phyloP scores from a whole-genome alignment of 495 filamentous ascomycete genomes.

The Penicillium coprophilum region DNA sequence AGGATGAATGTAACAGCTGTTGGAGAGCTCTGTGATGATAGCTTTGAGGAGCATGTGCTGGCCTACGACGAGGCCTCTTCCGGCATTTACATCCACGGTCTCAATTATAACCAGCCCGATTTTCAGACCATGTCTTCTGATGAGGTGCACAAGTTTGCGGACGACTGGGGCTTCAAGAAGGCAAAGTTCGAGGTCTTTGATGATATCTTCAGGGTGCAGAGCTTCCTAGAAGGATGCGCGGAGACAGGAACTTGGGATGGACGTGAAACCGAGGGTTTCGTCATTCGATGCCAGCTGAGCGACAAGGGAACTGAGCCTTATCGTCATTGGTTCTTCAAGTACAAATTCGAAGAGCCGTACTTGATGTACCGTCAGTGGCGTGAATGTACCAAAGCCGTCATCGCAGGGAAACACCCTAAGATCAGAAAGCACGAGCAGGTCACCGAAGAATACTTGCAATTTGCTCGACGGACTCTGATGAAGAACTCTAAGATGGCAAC shows the following conservation, averaged over 20 bases:
- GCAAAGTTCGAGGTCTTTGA: constrained; percentile 77
- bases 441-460: constrained; percentile 86
- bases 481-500: constrained; percentile 61
- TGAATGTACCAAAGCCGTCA: constrained; percentile 90
- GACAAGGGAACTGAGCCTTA: constrained; percentile 49
- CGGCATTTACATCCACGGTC: constrained; percentile 91
- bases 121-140: constrained; percentile 80
- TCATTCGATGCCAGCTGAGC: constrained; percentile 81
- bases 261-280: constrained; percentile 93
- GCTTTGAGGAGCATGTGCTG: constrained; percentile 94
- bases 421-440: constrained; percentile 85
- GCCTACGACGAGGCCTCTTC: constrained; percentile 81
- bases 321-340: constrained; percentile 98
- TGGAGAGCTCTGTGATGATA: constrained; percentile 94
- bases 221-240: constrained; percentile 77
- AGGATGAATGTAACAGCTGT: constrained; percentile 87
- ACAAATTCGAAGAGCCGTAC: constrained; percentile 99
- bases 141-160: constrained; percentile 83
- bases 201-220: constrained; percentile 67
- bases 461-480: constrained; percentile 70
- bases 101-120: constrained; percentile 89
- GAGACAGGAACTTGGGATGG: constrained; percentile 85
- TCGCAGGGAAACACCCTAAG: constrained; percentile 68
- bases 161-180: constrained; percentile 92
- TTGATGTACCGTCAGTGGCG: constrained; percentile 98